Evolutionary conservation across 345 rosid species (phyloP).

Genomic region (Eucalyptus regnans): DNA sequence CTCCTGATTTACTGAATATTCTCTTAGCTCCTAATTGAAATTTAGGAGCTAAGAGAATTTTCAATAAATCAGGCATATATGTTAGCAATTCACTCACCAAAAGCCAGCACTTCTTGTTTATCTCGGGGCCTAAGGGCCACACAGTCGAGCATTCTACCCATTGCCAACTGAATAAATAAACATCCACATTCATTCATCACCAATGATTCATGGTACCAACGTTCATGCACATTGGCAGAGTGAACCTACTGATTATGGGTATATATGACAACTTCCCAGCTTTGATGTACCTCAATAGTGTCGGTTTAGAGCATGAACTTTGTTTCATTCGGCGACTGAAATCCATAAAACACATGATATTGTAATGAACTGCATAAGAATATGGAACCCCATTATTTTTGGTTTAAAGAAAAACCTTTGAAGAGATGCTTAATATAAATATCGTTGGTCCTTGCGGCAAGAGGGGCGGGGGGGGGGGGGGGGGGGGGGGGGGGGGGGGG

Average conservation of each 20-base stretch:
- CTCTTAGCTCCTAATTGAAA: not conserved
- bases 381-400: not conserved
- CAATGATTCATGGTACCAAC: not conserved
- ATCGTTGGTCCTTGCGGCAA: not conserved
- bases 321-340: not conserved
- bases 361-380: not conserved
- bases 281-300: not conserved
- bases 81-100: not conserved
- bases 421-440: not conserved
- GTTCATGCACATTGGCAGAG: not conserved
- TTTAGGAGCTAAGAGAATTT: not conserved
- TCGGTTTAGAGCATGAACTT: not conserved
- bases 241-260: not conserved
- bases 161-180: not conserved
- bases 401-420: not conserved
- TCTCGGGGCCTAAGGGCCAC: not conserved
- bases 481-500: too few relatives aligned
- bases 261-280: not conserved
- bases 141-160: not conserved
- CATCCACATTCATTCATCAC: not conserved
- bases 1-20: too few relatives aligned
- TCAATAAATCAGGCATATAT: not conserved
- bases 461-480: too few relatives aligned
- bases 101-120: not conserved
- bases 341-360: not conserved